These are phyloP conservation scores for Candida patagonica DNA, from an alignment of 805 yeast species.

Conservation along the genomic window DNA sequence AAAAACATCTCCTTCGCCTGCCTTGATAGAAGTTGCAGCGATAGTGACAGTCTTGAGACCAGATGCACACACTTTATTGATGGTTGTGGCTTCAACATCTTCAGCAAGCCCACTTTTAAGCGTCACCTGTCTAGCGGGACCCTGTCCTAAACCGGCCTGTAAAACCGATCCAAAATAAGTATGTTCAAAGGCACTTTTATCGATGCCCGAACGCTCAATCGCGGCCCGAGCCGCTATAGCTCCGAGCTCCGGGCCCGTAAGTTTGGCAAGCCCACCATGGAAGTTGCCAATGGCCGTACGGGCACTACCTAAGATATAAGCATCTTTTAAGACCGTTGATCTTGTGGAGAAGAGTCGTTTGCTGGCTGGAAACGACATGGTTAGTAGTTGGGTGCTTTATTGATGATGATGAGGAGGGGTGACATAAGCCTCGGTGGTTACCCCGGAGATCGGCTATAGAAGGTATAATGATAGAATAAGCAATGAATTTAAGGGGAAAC, in stretches of 20 bases:
- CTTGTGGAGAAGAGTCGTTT: background rate
- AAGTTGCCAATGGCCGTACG: conserved; percentile 95
- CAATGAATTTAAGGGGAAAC: too few species aligned
- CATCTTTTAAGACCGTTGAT: conserved; percentile 27
- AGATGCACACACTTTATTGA: conserved; percentile 94
- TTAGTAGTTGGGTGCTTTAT: too few species aligned
- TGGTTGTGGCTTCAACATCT: conserved; percentile 73
- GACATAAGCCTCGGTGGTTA: too few species aligned
- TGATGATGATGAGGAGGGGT: too few species aligned
- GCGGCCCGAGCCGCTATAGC: conserved; percentile 82
- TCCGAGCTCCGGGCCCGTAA: conserved; percentile 73
- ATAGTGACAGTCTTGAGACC: conserved; percentile 83
- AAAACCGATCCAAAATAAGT: conserved; percentile 84
- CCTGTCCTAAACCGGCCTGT: conserved; percentile 89
- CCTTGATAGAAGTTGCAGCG: conserved; percentile 78
- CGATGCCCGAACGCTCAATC: conserved; percentile 67
- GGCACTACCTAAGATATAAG: conserved; percentile 77
- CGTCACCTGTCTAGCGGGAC: conserved; percentile 96
- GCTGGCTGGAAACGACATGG: too few species aligned
- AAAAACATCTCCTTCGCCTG: conserved; percentile 78
- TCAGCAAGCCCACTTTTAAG: conserved; percentile 77
- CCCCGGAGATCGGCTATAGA: too few species aligned
- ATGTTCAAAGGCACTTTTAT: conserved; percentile 73
- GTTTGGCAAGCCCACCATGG: conserved; percentile 68
- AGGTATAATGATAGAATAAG: too few species aligned